Base-by-base conservation (phyloP, 768 basidiomycete species). In the Crassisporium funariophilum region DNA sequence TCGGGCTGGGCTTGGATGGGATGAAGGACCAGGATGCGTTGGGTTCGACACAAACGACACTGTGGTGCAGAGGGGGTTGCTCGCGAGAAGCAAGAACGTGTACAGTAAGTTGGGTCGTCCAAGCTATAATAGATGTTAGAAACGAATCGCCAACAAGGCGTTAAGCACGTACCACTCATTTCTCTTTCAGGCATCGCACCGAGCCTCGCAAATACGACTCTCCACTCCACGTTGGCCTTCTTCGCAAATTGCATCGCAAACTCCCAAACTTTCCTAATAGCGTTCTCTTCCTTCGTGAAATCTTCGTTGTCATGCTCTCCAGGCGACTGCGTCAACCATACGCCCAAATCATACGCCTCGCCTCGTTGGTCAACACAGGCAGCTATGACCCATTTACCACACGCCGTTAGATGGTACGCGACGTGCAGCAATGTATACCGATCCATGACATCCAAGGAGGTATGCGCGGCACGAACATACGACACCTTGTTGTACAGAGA, bases 331-430 rank as follows among this genome's bases (percentile, higher is more conserved):
- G 74, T 75, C 19, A 84, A 59, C 83, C 86, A 88, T 6, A 86
- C 79, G 6, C 77, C 80, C 20, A 84, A 58, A 50, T 88, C 82
- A 55, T 86, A 81, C 12, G 76, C 81, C 60, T 93, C 88, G 2
- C 89, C 91, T 1, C 85, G 74, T 60, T 91, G 82, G 58, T 94
- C 91, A 5, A 88, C 69, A 56, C 84, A 86, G 22, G 81, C 73
- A n/a, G 81, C 81, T 13, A 89, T 60, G 5, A 92, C 71, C 91
- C 91, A 93, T 61, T 84, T 86, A 8, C 84, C 78, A 47, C 85
- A 87, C 4, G 62, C 55, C 9, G 85, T 84, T 2, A 86, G 50
- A 31, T 68, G 73, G 62, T 94, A 94, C 2, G 81, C 91, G 29
- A 92, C 75, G 60, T 94, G 91, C 35, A 94, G 67, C 43, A 92